Evolutionary conservation across 179 eudicot species (phyloP).

Genomic region (Corrigiola litoralis): DNA sequence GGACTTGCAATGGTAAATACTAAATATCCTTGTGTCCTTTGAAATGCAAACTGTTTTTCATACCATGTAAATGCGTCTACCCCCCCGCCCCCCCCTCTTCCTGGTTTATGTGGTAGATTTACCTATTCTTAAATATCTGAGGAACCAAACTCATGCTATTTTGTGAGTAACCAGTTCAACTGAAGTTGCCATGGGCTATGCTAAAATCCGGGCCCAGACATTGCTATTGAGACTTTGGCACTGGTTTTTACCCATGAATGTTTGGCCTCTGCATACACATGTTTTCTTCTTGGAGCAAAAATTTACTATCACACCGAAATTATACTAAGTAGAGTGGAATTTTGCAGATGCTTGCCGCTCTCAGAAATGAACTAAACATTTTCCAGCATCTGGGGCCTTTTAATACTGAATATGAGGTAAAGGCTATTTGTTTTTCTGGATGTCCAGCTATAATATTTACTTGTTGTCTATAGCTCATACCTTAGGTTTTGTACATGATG

Average conservation of each 20-base stretch:
- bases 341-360: constrained; percentile 87
- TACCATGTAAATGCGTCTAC: neutral
- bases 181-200: too few species aligned
- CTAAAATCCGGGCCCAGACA: too few species aligned
- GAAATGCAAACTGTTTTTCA: neutral
- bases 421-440: too few species aligned
- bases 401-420: constrained; percentile 91
- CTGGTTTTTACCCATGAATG: too few species aligned
- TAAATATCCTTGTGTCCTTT: constrained; percentile 22
- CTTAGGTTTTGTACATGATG: neutral
- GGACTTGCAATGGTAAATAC: constrained; percentile 76
- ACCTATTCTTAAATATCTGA: too few species aligned
- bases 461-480: neutral
- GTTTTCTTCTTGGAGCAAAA: neutral
- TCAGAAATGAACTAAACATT: constrained; percentile 70
- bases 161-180: too few species aligned
- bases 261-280: too few species aligned
- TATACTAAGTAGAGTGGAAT: constrained; percentile 12
- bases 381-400: constrained; percentile 59
- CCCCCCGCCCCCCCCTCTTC: neutral
- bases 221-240: too few species aligned
- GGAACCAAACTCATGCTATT: too few species aligned
- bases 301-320: neutral
- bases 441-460: neutral
- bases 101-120: neutral